These are phyloP conservation scores for Neolentinus lepideus DNA, from an alignment of 1,284 basidiomycete genomes.

Conservation along the genomic window DNA sequence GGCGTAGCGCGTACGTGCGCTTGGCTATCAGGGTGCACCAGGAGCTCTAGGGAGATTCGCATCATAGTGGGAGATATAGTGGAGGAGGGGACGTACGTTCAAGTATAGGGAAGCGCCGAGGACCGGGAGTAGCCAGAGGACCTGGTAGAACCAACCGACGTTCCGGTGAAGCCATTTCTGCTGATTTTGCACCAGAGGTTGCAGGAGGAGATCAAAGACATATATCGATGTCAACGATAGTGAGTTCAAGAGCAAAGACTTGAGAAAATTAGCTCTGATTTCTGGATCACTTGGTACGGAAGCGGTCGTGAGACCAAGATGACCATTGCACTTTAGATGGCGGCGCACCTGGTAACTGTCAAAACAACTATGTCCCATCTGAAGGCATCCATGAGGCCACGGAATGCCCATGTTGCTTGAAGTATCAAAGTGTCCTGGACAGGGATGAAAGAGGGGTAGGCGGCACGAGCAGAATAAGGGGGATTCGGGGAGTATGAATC, in stretches of 20 bases:
- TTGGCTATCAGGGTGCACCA: conserved; percentile 72
- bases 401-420: conserved; percentile 49
- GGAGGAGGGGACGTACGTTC: conserved; percentile 46
- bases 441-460: conserved; percentile 65
- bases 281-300: conserved; percentile 51
- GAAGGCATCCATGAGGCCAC: conserved; percentile 63
- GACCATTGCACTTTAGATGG: not conserved
- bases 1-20: conserved; percentile 57
- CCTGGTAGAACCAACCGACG: conserved; percentile 66
- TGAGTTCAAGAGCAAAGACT: conserved; percentile 64
- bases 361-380: conserved; percentile 60
- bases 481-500: conserved; percentile 9
- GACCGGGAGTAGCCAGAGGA: conserved; percentile 70
- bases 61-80: not conserved
- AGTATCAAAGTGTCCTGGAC: conserved; percentile 49
- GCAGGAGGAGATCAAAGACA: conserved; percentile 63
- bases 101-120: conserved; percentile 66
- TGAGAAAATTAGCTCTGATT: conserved; percentile 64
- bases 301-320: not conserved
- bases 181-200: conserved; percentile 56
- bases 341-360: conserved; percentile 38
- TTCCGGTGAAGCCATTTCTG: conserved; percentile 64
- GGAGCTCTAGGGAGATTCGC: conserved; percentile 39
- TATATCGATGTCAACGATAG: conserved; percentile 66
- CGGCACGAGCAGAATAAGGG: conserved; percentile 30